Conservation (phyloP, 2,329 filamentous ascomycete genomes). For the Septoria linicola region DNA sequence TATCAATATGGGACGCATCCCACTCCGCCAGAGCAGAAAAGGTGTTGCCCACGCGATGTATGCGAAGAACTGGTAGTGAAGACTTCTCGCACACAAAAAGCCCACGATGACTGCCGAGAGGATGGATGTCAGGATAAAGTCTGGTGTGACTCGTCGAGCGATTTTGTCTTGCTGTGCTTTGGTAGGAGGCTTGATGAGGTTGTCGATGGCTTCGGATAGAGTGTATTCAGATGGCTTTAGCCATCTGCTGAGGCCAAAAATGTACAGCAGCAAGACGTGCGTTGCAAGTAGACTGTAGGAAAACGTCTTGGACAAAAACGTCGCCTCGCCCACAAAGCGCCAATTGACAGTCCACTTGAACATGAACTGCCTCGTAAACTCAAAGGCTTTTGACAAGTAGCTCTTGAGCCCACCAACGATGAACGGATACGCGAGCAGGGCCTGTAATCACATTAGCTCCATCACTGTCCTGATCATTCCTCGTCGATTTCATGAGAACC, state of each 20-base stretch:
- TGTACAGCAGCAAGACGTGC: slow-evolving; percentile 64
- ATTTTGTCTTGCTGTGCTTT: slow-evolving; percentile 57
- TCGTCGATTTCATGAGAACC: background rate
- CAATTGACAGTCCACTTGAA: slow-evolving; percentile 99
- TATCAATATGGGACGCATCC: slow-evolving; percentile 65
- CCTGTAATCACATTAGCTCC: slow-evolving; percentile 38
- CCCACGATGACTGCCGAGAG: slow-evolving; percentile 76
- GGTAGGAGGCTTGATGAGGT: slow-evolving; percentile 48
- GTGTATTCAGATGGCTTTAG: slow-evolving; percentile 64
- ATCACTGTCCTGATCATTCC: no score
- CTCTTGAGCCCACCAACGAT: slow-evolving; percentile 61
- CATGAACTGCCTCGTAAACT: slow-evolving; percentile 85
- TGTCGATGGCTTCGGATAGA: slow-evolving; percentile 54
- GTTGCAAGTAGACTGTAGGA: slow-evolving; percentile 63
- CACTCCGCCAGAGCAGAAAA: slow-evolving; percentile 78
- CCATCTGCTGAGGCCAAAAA: slow-evolving; percentile 70
- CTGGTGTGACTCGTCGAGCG: slow-evolving; percentile 61
- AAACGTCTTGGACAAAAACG: slow-evolving; percentile 72
- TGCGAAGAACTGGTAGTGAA: slow-evolving; percentile 95
- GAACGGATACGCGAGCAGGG: slow-evolving; percentile 66
- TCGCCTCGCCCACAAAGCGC: slow-evolving; percentile 84
- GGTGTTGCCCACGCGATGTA: slow-evolving; percentile 89
- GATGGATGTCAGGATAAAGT: slow-evolving; percentile 73
- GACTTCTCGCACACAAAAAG: slow-evolving; percentile 78
- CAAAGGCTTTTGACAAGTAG: slow-evolving; percentile 82